Evolutionary conservation across 345 rosid species (phyloP), one percentile per base, ranked within the genome.

Genomic region (Eucalyptus decipiens): DNA sequence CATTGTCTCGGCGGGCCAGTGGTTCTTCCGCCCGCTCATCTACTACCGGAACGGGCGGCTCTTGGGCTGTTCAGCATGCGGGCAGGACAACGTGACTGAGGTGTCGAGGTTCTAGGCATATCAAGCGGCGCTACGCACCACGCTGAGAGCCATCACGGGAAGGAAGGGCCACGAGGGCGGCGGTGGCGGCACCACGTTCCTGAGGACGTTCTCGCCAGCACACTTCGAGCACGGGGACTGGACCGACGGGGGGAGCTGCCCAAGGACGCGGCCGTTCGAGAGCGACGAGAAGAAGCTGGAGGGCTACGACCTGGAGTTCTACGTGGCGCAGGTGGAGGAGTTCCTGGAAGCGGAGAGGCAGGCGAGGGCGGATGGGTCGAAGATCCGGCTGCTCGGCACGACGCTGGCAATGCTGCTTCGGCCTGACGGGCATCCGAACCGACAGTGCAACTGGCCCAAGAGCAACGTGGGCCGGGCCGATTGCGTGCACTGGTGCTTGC

Each of bases 401-500:
- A 94, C 95, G 16, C 93, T 92, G 90, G 92, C 93, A 9, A 94
- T 95, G 97, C 83, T 94, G 92, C 89, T 92, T 65, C 88, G 97
- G 89, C 95, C 72, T 37, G 96, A 95, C 90, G 96, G 96, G 19
- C 96, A 95, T 87, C 97, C 97, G 3, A 90, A 89, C 87, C 56
- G 86, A 6, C 91, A 87, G 48, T 95, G 95, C 50, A 90, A 87
- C 49, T 89, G 92, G 4, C 86, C 67, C 48, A 88, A 87, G 54
- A 89, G 58, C 88, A 94, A 93, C 87, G 88, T 58, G 45, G 67
- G 89, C 1, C 72, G 90, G 6, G 92, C 90, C 28, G 99, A 96
- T 87, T 96, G 98, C 89, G 95, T 97, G 58, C 97, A 96, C 92
- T 96, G 97, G 98, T 97, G 98, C 91, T 92, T 96, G 91, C 99